phyloP scores from a whole-genome alignment of 352 stramenopile species.

The Albugo candida region DNA sequence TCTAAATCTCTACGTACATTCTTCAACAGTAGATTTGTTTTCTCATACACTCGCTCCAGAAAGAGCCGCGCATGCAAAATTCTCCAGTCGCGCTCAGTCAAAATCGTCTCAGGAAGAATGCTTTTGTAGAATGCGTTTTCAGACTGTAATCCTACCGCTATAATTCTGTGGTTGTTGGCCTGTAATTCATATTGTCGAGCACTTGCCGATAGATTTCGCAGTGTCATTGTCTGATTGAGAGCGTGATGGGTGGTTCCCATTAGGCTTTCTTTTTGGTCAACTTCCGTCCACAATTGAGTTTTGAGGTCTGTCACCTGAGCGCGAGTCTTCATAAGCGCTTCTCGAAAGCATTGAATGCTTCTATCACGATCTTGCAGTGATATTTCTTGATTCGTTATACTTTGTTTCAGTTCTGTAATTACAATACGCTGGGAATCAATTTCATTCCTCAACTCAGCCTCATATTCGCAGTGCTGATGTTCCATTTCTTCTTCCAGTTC shows the following conservation, averaged over 20 bases:
- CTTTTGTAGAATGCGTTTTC: slow-evolving; percentile 50
- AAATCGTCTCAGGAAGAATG: slow-evolving; percentile 44
- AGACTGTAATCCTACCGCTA: slow-evolving; percentile 33
- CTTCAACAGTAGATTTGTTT: slow-evolving; percentile 46
- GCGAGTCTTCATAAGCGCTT: slow-evolving; percentile 37
- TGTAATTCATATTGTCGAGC: slow-evolving; percentile 46
- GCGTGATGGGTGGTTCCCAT: slow-evolving; percentile 55
- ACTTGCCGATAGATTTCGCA: slow-evolving; percentile 32
- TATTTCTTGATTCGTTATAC: slow-evolving; percentile 25
- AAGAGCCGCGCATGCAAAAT: slow-evolving; percentile 46
- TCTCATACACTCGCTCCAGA: slow-evolving; percentile 39
- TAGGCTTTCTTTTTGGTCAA: slow-evolving; percentile 41
- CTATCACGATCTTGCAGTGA: slow-evolving; percentile 56
- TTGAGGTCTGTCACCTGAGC: slow-evolving; percentile 60
- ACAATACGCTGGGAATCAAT: slow-evolving; percentile 34
- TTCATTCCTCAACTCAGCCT: slow-evolving; percentile 49
- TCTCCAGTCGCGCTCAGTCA: slow-evolving; percentile 54
- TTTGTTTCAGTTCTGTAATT: slow-evolving; percentile 41
- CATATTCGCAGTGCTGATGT: slow-evolving; percentile 70
- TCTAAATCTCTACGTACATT: slow-evolving; percentile 49
- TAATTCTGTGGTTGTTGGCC: slow-evolving; percentile 46
- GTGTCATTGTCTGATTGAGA: slow-evolving; percentile 49
- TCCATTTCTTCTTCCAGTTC: slow-evolving; percentile 79
- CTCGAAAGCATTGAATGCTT: slow-evolving; percentile 61
- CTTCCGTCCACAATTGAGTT: slow-evolving; percentile 47